Evolutionary conservation across 2,329 filamentous ascomycete genomes (phyloP).

Genomic region (Ciborinia camelliae): DNA sequence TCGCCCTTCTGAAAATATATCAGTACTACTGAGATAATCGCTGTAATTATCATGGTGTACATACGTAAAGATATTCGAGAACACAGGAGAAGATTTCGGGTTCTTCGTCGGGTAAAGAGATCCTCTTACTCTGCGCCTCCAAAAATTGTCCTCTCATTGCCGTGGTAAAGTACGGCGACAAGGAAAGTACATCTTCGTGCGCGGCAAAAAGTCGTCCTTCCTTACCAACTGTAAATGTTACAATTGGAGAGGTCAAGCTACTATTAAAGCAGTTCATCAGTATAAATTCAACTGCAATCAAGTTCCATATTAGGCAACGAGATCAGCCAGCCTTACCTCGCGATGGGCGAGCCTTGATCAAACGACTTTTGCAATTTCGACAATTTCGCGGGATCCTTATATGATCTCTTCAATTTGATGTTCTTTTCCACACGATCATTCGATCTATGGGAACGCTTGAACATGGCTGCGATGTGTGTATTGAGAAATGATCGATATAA

Average conservation of each 20-base stretch:
- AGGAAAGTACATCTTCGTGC: conserved; percentile 85
- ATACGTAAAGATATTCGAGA: conserved; percentile 85
- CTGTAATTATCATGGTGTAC: conserved; percentile 17
- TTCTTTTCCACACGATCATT: conserved; percentile 87
- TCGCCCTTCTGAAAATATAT: conserved; percentile 34
- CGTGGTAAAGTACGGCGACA: conserved; percentile 79
- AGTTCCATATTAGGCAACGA: conserved; percentile 11
- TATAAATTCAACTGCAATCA: not conserved
- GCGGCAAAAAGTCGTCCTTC: conserved; percentile 91
- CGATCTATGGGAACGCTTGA: conserved; percentile 85
- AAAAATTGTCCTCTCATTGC: conserved; percentile 70
- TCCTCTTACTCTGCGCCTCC: conserved; percentile 73
- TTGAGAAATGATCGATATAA: conserved; percentile 22
- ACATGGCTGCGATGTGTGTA: conserved; percentile 59
- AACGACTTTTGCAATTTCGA: conserved; percentile 84
- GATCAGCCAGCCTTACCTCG: conserved; percentile 41
- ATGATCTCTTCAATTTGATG: conserved; percentile 75
- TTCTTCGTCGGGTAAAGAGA: conserved; percentile 71
- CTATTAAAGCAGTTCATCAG: conserved; percentile 27
- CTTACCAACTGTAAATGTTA: conserved; percentile 78
- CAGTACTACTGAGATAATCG: conserved; percentile 1
- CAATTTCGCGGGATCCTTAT: conserved; percentile 75
- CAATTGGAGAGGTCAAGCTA: conserved; percentile 61
- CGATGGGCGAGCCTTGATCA: conserved; percentile 52
- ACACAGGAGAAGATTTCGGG: conserved; percentile 90